Evolutionary conservation across 2,329 filamentous ascomycete genomes (phyloP).

Genomic region (Clonostachys solani): DNA sequence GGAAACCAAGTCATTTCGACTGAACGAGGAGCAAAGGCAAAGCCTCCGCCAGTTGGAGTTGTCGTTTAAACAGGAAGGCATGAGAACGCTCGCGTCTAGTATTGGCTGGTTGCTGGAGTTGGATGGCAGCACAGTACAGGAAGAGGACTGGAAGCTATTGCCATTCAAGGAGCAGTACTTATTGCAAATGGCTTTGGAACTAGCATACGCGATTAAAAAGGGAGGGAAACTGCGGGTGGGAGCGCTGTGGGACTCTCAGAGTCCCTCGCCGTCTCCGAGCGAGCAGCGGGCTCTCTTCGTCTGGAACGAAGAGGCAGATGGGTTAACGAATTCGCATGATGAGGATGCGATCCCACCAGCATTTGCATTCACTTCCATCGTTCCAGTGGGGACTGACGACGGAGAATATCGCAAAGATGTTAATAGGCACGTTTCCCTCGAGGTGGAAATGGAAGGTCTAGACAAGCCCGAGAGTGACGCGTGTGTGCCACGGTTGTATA

Average conservation of each 20-base stretch:
- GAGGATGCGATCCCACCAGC: background rate
- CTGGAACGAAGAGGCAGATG: background rate
- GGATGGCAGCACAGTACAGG: too few species aligned
- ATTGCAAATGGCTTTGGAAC: too few species aligned
- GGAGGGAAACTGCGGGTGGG: too few species aligned
- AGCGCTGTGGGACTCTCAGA: too few species aligned
- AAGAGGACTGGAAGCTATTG: too few species aligned
- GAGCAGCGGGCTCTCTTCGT: too few species aligned
- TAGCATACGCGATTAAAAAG: too few species aligned
- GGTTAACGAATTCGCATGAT: background rate
- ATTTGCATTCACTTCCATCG: background rate
- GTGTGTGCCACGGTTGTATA: background rate
- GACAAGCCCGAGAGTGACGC: background rate
- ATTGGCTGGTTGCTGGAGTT: too few species aligned
- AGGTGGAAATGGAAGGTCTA: background rate
- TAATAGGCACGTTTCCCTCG: background rate
- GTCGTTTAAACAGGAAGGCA: too few species aligned
- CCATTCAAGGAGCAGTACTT: too few species aligned
- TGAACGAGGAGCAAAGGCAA: background rate
- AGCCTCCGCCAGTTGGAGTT: background rate
- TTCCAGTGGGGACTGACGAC: background rate
- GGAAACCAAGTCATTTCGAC: background rate
- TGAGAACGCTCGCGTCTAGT: too few species aligned
- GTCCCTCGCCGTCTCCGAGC: too few species aligned
- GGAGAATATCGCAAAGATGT: background rate